A percentile compares a stretch with the other conserved stretches of the same genome.
phyloP scores from a whole-genome alignment of 352 stramenopile genomes.

The Discostella stelligera region DNA sequence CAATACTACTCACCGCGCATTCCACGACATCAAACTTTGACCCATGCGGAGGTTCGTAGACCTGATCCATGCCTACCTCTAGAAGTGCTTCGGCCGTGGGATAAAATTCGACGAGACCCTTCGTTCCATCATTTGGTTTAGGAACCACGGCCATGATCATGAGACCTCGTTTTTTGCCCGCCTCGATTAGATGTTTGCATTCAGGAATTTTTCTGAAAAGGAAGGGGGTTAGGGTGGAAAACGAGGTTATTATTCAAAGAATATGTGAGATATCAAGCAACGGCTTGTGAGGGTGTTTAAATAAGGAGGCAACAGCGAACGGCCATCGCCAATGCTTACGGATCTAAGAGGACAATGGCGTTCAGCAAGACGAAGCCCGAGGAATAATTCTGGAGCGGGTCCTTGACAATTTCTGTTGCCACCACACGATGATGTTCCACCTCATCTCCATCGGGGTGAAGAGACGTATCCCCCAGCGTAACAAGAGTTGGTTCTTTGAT shows the following conservation, averaged over 20 bases:
- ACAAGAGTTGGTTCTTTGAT: constrained; percentile 43
- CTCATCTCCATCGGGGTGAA: constrained; percentile 41
- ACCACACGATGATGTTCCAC: constrained; percentile 52
- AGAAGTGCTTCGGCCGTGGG: constrained; percentile 53
- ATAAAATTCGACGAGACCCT: constrained; percentile 37
- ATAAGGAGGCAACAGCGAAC: neutral
- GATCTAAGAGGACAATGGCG: constrained; percentile 52
- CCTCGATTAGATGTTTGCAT: constrained; percentile 52
- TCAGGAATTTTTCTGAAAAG: constrained; percentile 40
- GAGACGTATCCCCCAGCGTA: constrained; percentile 49
- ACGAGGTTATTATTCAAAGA: neutral
- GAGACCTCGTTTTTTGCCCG: constrained; percentile 45
- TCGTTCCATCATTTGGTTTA: constrained; percentile 48
- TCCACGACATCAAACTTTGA: constrained; percentile 60
- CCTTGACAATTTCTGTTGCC: constrained; percentile 52
- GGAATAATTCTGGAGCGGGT: constrained; percentile 35
- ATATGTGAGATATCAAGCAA: constrained; percentile 8
- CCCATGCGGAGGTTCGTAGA: constrained; percentile 56
- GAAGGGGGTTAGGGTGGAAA: neutral
- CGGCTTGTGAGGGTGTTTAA: neutral
- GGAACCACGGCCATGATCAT: constrained; percentile 59
- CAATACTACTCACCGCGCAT: constrained; percentile 34
- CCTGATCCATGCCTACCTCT: constrained; percentile 56
- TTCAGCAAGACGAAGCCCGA: constrained; percentile 52
- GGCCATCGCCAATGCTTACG: constrained; percentile 1